A percentile compares a stretch with the other conserved stretches of the same genome.
Evolutionary conservation across 257 asterid species (phyloP).

Genomic region (Solanum acaule): DNA sequence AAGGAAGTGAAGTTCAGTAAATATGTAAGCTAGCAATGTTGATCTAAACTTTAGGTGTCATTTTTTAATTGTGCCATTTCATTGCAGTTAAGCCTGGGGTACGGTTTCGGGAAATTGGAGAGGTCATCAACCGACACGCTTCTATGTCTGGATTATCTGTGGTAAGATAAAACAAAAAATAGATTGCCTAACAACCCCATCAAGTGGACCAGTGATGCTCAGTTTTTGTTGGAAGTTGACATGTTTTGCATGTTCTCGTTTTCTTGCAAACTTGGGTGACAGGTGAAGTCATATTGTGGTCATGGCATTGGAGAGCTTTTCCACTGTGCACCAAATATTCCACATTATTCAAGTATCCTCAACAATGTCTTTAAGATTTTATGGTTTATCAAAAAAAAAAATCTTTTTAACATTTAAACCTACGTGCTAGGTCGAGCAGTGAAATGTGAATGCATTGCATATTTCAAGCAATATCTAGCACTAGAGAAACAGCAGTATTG

Average conservation of each 20-base stretch:
- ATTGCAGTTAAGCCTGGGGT: slow-evolving; percentile 87
- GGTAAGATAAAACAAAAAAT: slow-evolving; percentile 28
- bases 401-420: background rate
- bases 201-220: background rate
- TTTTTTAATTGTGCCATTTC: background rate
- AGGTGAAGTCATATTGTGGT: slow-evolving; percentile 90
- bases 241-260: background rate
- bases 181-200: background rate
- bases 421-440: background rate
- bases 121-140: slow-evolving; percentile 82
- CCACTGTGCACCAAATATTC: slow-evolving; percentile 98
- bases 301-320: slow-evolving; percentile 98
- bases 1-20: background rate
- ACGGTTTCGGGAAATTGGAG: slow-evolving; percentile 91
- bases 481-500: background rate
- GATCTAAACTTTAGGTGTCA: background rate
- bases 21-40: background rate
- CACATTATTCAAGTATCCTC: slow-evolving; percentile 98
- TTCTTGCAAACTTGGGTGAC: slow-evolving; percentile 30
- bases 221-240: background rate
- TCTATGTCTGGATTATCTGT: slow-evolving; percentile 89
- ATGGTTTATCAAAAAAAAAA: background rate
- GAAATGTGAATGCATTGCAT: background rate
- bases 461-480: background rate
- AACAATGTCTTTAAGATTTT: background rate